Percentiles rank a stretch among this genome's conserved stretches.
These are phyloP conservation scores for Vitis rupestris DNA, from an alignment of 164 flowering plant genomes.

Conservation along the genomic window DNA sequence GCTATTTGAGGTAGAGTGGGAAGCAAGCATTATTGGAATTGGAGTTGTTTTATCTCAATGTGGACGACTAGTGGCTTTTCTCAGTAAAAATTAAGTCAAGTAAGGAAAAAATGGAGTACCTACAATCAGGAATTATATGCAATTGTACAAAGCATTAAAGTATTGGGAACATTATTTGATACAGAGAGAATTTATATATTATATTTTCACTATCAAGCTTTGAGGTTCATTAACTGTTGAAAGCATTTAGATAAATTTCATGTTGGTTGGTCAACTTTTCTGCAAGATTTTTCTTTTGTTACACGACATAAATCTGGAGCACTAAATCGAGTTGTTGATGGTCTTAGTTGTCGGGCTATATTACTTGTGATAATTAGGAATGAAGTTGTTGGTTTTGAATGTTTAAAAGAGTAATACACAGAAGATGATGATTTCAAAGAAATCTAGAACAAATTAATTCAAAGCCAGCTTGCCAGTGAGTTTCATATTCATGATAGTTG, in stretches of 20 bases:
- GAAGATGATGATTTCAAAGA: constrained; percentile 10
- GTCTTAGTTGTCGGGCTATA: background rate
- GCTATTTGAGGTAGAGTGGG: too few relatives aligned
- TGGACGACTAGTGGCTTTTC: too few relatives aligned
- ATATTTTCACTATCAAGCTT: background rate
- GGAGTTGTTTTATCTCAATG: too few relatives aligned
- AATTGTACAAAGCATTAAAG: too few relatives aligned
- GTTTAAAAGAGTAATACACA: constrained; percentile 4
- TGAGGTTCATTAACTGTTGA: constrained; percentile 4
- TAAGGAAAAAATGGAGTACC: too few relatives aligned
- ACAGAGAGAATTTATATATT: background rate
- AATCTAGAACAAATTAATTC: constrained; percentile 1
- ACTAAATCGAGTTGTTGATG: background rate
- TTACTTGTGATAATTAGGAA: background rate
- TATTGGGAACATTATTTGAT: too few relatives aligned
- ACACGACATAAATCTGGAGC: background rate
- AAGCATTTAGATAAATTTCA: background rate
- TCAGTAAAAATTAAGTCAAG: too few relatives aligned
- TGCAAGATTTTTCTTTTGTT: background rate
- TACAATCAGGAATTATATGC: too few relatives aligned
- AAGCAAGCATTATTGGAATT: too few relatives aligned
- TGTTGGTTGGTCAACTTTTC: background rate
- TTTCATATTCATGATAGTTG: constrained; percentile 9
- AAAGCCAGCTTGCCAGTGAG: background rate
- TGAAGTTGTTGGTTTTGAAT: constrained; percentile 13